Conservation (phyloP, 345 rosid species). For the Turnera subulata region DNA sequence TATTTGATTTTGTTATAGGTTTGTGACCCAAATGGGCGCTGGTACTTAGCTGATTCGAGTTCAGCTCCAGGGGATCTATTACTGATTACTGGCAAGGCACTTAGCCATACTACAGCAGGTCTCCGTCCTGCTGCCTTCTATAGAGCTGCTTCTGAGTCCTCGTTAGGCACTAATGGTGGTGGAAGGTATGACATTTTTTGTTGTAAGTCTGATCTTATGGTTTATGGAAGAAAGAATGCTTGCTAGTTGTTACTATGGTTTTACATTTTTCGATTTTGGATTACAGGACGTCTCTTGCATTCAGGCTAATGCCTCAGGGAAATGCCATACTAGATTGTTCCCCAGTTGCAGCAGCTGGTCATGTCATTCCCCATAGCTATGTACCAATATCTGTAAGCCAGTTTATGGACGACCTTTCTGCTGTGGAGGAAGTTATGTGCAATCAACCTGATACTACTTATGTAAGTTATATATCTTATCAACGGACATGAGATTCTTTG, state of each 20-base stretch:
- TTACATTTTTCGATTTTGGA: conserved; percentile 2
- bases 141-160: conserved; percentile 53
- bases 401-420: conserved; percentile 97
- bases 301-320: conserved; percentile 94
- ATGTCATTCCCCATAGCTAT: conserved; percentile 84
- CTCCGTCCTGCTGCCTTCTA: conserved; percentile 85
- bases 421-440: conserved; percentile 74
- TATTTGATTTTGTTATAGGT: conserved; percentile 46
- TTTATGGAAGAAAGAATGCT: conserved; percentile 6
- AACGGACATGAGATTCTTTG: neutral
- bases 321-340: conserved; percentile 95
- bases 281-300: conserved; percentile 75
- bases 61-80: conserved; percentile 70
- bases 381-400: conserved; percentile 94
- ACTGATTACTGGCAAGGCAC: conserved; percentile 89
- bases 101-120: conserved; percentile 92
- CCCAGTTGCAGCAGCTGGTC: conserved; percentile 95
- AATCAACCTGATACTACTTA: conserved; percentile 50
- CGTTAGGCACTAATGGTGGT: conserved; percentile 41
- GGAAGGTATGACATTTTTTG: conserved; percentile 57
- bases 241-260: conserved; percentile 11
- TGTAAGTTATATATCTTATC: conserved; percentile 43
- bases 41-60: conserved; percentile 90
- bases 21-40: conserved; percentile 91
- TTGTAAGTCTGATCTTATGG: conserved; percentile 7